Conservation (phyloP, 345 rosid species). For the Conringia planisiliqua region DNA sequence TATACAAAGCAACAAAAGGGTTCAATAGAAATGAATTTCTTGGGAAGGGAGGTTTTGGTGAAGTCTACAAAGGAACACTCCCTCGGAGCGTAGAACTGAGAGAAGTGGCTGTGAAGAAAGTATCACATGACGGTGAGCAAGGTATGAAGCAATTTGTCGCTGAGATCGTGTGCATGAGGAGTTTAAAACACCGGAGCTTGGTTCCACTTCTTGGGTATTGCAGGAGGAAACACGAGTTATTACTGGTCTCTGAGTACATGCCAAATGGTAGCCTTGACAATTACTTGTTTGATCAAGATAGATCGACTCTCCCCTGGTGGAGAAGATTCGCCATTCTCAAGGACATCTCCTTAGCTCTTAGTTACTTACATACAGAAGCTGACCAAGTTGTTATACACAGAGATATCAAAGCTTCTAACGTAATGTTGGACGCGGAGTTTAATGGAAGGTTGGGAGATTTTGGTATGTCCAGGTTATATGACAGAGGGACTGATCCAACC, state of each 20-base stretch:
- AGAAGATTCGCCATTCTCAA: constrained; percentile 36
- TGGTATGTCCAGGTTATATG: constrained; percentile 81
- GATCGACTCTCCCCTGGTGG: constrained; percentile 38
- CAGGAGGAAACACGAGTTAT: constrained; percentile 47
- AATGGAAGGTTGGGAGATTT: constrained; percentile 89
- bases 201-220: constrained; percentile 57
- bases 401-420: constrained; percentile 52
- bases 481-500: constrained; percentile 55
- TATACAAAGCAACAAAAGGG: constrained; percentile 60
- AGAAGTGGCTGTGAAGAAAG: constrained; percentile 55
- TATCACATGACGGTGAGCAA: constrained; percentile 45
- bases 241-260: constrained; percentile 57
- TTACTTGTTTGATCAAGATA: constrained; percentile 25
- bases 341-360: constrained; percentile 45
- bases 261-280: constrained; percentile 56
- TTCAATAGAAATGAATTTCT: constrained; percentile 44
- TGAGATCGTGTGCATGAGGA: constrained; percentile 44
- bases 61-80: constrained; percentile 54
- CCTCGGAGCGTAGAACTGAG: constrained; percentile 27
- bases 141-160: constrained; percentile 54
- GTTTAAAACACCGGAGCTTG: constrained; percentile 48
- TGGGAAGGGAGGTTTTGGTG: constrained; percentile 65
- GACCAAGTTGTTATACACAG: constrained; percentile 54
- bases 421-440: constrained; percentile 51
- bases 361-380: constrained; percentile 53